A percentile compares a stretch with the other conserved stretches of the same genome.
These are phyloP conservation scores for Polyrhizophydium stewartii DNA, from an alignment of 371 early-diverging fungal species.

Conservation along the genomic window DNA sequence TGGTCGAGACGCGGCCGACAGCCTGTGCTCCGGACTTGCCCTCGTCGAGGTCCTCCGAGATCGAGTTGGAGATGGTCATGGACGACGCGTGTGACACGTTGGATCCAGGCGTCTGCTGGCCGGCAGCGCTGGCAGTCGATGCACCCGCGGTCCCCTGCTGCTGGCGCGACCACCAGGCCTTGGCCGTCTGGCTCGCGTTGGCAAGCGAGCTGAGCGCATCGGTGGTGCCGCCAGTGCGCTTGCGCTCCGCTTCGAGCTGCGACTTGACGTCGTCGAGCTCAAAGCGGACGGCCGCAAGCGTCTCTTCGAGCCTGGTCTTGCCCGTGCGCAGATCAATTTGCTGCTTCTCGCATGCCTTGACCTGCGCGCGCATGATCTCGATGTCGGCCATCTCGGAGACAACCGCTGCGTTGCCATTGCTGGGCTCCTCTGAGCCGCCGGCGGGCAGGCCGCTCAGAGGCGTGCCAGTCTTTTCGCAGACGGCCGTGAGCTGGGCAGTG, in stretches of 20 bases:
- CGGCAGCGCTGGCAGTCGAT: no score
- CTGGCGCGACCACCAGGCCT: not conserved
- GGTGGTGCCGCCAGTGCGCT: not conserved
- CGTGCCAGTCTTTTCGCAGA: slow-evolving; percentile 1
- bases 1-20: no score
- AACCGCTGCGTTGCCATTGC: no score
- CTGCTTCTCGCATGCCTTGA: slow-evolving; percentile 17
- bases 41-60: no score
- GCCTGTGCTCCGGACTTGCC: no score
- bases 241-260: not conserved
- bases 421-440: no score
- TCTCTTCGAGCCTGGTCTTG: slow-evolving; percentile 8
- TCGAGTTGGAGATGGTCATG: no score
- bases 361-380: slow-evolving; percentile 13
- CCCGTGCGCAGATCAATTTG: slow-evolving; percentile 17
- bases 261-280: slow-evolving; percentile 9
- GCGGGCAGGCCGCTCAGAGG: no score
- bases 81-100: no score
- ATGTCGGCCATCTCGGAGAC: slow-evolving; percentile 2
- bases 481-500: slow-evolving; percentile 8
- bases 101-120: no score
- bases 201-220: not conserved
- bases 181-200: not conserved
- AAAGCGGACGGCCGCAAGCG: not conserved
- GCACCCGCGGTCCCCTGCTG: not conserved